Base-by-base conservation (phyloP, 2,329 filamentous ascomycete genomes). In the Teratosphaeria epicoccoides region DNA sequence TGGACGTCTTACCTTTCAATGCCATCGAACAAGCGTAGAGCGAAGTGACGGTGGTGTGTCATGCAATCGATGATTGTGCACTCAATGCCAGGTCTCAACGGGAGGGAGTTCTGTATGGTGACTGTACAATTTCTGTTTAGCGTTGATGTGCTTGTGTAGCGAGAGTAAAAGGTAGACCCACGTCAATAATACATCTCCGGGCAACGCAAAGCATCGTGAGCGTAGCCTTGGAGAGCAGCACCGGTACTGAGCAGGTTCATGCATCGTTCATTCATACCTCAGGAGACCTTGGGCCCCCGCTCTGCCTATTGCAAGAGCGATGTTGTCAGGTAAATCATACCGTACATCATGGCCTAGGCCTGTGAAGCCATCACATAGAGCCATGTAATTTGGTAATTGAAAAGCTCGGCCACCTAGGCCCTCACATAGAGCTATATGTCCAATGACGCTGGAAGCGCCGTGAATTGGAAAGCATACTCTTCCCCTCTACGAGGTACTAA, bases 401-500 rank as follows among this genome's bases (percentile, higher is more conserved):
- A 40, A 40, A 17, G 33, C 33, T 40, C 33, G 33, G 33, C 33
- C 33, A 17, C n/a, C 33, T 6, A 40, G 33, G 33, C 33, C 33
- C 17, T 40, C 33, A 40, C 33, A 40, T 40, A 40, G 33, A 40
- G 33, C 33, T 17, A 4, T 40, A 22, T 40, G n/a, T 40, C n/a
- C 33, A 40, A 7, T 40, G 2, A n/a, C 55, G 53, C 60, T 56
- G 47, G 43, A 50, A 50, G 52, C 61, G 62, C 59, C 60, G 59
- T 61, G 55, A 54, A 57, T 57, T 61, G 61, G 56, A 44, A 60
- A 17, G 60, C 62, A 57, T 58, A 55, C 62, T 59, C 57, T 65
- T 65, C 57, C 57, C 58, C 57, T 57, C 45, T 46, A 48, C 29
- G 33, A 59, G 59, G 60, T 65, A 63, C 62, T 64, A 57, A 43